A percentile compares a stretch with the other conserved stretches of the same genome.
phyloP scores from a whole-genome alignment of 345 rosid species.

The Balakata baccata region DNA sequence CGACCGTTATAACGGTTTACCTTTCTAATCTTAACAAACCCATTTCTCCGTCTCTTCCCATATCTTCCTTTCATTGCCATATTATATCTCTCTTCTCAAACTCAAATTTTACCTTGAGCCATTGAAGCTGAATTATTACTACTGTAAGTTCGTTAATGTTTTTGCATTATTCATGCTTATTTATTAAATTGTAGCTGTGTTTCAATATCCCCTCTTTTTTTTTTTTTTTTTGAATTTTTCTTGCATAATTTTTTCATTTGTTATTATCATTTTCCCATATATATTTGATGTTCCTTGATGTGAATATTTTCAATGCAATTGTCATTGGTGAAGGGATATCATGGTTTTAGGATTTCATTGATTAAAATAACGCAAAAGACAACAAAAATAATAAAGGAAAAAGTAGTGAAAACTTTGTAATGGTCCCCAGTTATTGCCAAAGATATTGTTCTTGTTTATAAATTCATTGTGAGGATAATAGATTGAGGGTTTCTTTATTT shows the following conservation, averaged over 20 bases:
- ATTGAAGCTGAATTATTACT: background rate
- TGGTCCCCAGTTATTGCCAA: background rate
- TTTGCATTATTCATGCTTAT: background rate
- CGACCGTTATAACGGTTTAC: constrained; percentile 18
- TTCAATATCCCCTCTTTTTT: background rate
- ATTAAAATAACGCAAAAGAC: background rate
- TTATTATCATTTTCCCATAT: background rate
- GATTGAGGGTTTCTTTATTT: background rate
- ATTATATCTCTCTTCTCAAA: too few relatives aligned
- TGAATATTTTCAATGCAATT: background rate
- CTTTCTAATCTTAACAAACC: background rate
- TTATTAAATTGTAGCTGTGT: background rate
- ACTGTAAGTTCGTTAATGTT: constrained; percentile 1
- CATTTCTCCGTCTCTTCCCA: too few relatives aligned
- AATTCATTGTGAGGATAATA: background rate
- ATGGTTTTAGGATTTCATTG: background rate
- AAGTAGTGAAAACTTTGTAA: background rate
- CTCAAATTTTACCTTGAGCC: too few relatives aligned
- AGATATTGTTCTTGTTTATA: background rate
- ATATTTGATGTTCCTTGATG: background rate
- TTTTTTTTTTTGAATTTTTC: background rate
- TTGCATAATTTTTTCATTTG: background rate
- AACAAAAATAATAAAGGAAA: background rate
- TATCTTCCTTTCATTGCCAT: background rate
- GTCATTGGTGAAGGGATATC: background rate